phyloP scores from a whole-genome alignment of 768 basidiomycete genomes.

The Tricholoma flavovirens region DNA sequence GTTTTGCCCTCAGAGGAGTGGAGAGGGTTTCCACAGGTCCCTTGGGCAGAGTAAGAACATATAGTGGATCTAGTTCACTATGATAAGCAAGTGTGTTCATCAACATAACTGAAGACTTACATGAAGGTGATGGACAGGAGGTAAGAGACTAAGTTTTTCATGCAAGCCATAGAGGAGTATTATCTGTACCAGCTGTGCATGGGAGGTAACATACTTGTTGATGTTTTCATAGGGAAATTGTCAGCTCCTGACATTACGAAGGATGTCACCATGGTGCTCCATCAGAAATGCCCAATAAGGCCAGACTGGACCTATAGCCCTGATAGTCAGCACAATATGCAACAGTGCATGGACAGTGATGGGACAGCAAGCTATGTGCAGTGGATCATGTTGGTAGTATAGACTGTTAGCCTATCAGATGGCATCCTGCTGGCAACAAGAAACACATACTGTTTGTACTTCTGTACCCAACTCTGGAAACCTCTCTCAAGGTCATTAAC shows the following conservation, averaged over 20 bases:
- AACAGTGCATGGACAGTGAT: slow-evolving; percentile 15
- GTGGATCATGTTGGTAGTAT: slow-evolving; percentile 24
- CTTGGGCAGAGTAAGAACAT: not conserved
- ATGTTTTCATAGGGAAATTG: slow-evolving; percentile 27
- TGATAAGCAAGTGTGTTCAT: not conserved
- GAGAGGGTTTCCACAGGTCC: too few species aligned
- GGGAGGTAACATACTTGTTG: slow-evolving; percentile 20
- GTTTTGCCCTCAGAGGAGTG: too few species aligned
- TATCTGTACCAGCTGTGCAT: slow-evolving; percentile 29
- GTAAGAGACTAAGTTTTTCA: slow-evolving; percentile 18
- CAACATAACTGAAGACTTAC: not conserved
- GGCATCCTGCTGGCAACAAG: not conserved
- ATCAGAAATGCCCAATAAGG: slow-evolving; percentile 2
- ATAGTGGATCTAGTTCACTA: not conserved
- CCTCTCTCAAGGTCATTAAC: slow-evolving; percentile 20
- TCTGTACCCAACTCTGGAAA: slow-evolving; percentile 30
- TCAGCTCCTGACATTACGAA: slow-evolving; percentile 22
- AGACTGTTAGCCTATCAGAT: slow-evolving; percentile 14
- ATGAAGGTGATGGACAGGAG: not conserved
- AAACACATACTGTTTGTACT: slow-evolving; percentile 32
- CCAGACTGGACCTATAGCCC: too few species aligned
- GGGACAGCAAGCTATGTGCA: not conserved
- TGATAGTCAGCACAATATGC: too few species aligned
- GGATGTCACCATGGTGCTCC: slow-evolving; percentile 28
- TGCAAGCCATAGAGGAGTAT: slow-evolving; percentile 19